Evolutionary conservation across 495 filamentous ascomycete genomes (phyloP), one percentile per base, ranked within the genome.

Genomic region (Xylaria grammica): DNA sequence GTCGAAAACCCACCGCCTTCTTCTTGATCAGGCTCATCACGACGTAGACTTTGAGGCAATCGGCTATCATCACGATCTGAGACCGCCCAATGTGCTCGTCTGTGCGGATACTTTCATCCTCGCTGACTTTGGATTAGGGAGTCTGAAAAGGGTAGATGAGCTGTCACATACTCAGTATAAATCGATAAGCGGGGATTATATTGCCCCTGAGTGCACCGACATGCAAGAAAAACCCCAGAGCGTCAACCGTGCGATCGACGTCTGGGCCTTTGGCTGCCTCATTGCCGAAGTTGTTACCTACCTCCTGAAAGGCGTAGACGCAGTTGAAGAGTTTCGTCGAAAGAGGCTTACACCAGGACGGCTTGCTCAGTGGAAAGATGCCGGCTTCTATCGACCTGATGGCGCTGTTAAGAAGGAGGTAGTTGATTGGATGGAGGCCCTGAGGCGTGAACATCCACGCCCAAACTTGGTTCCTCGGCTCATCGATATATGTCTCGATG

Each of bases 361-460:
- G 19, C 24, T 48, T 48, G 19, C 44, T 9, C n/a, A 48, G 5
- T 48, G 44, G 44, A 48, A 48, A 24, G 44, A 48, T 48, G 9
- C 44, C 2, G 9, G 44, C 44, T 48, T 48, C 44, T 48, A 54
- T 56, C 38, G 49, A 66, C 24, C 66, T 69, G 58, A 63, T 69
- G 60, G 50, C 63, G 24, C 22, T 69, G 26, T 71, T 57, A 67
- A 66, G 66, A 29, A 69, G 29, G 56, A 53, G 66, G 15, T 32
- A 20, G 44, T 63, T 60, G 10, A 66, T 63, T 48, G 69, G 68
- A 48, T 13, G 53, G 38, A 36, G 66, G 19, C 44, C 6, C 11
- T 48, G 5, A 48, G 44, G 19, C n/a, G 4, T 48, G 44, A 48
- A 22, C 6, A 48, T 48, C 44, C 44, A 24, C 19, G 11, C 24